phyloP scores from a whole-genome alignment of 2,329 filamentous ascomycete genomes.

The Mycogone perniciosa region DNA sequence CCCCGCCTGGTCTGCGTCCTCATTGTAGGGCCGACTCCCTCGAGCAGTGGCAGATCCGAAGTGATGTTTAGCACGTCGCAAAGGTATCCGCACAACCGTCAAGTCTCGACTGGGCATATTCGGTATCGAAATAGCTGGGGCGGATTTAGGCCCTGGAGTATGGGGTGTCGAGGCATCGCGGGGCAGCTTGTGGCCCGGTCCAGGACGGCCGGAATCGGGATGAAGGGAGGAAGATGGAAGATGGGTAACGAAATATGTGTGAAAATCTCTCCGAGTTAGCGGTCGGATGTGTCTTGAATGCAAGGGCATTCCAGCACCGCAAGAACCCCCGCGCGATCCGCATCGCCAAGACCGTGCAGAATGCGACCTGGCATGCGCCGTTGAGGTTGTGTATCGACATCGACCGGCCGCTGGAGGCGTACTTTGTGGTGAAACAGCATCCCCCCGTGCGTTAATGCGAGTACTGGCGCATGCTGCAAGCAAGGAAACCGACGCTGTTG shows the following conservation, averaged over 20 bases:
- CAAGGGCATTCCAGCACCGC: neutral
- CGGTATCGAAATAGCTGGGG: conserved; percentile 53
- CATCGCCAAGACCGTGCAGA: conserved; percentile 5
- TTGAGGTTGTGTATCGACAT: conserved; percentile 1
- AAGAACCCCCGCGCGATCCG: conserved; percentile 9
- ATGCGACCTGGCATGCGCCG: neutral
- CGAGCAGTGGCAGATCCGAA: conserved; percentile 76
- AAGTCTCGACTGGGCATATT: conserved; percentile 64
- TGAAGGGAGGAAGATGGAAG: conserved; percentile 89
- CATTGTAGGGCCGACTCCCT: conserved; percentile 82
- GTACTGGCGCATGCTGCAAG: neutral
- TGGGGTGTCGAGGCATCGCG: conserved; percentile 80
- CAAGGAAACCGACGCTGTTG: conserved; percentile 7
- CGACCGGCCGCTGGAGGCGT: neutral
- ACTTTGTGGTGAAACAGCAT: neutral
- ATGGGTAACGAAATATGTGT: conserved; percentile 97
- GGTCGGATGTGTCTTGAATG: conserved; percentile 7
- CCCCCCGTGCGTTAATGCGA: neutral
- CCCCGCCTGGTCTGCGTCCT: conserved; percentile 90
- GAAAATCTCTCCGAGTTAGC: conserved; percentile 53
- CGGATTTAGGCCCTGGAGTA: conserved; percentile 45
- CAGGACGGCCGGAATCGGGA: conserved; percentile 66
- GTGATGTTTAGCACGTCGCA: conserved; percentile 92
- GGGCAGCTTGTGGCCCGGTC: conserved; percentile 77
- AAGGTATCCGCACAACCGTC: conserved; percentile 89